Evolutionary conservation across 1,284 basidiomycete species (phyloP).

Genomic region (Cystobasidium slooffiae): DNA sequence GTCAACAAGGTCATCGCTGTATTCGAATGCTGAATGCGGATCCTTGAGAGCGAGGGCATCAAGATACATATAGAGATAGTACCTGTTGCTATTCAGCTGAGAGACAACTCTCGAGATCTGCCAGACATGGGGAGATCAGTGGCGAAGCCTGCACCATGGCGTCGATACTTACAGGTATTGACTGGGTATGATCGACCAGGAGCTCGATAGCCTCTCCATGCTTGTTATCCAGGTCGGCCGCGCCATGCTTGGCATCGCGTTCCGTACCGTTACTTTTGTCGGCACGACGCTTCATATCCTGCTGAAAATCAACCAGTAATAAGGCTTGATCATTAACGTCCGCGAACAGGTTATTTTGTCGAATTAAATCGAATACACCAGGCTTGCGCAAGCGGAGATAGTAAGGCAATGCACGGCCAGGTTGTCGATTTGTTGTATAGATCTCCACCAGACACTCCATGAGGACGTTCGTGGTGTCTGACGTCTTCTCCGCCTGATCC

Average conservation of each 20-base stretch:
- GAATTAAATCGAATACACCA: slow-evolving; percentile 92
- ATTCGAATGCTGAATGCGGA: slow-evolving; percentile 75
- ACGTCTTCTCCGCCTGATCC: slow-evolving; percentile 60
- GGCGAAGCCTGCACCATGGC: not conserved
- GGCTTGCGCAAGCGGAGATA: slow-evolving; percentile 82
- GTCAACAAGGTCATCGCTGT: slow-evolving; percentile 84
- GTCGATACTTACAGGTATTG: slow-evolving; percentile 75
- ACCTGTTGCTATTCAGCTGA: slow-evolving; percentile 76
- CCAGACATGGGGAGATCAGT: slow-evolving; percentile 9
- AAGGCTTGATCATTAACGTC: slow-evolving; percentile 92
- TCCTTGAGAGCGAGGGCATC: slow-evolving; percentile 89
- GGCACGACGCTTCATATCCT: slow-evolving; percentile 72
- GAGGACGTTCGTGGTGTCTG: slow-evolving; percentile 64
- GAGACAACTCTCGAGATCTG: slow-evolving; percentile 85
- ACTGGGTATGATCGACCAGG: slow-evolving; percentile 91
- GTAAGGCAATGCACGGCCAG: slow-evolving; percentile 89
- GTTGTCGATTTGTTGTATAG: slow-evolving; percentile 85
- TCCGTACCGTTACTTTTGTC: slow-evolving; percentile 38
- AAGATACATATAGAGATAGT: slow-evolving; percentile 90
- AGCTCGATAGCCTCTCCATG: slow-evolving; percentile 75
- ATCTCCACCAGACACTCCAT: slow-evolving; percentile 93
- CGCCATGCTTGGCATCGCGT: not conserved
- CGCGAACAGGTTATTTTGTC: slow-evolving; percentile 91
- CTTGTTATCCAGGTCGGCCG: slow-evolving; percentile 2
- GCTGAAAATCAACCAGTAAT: slow-evolving; percentile 90